Percentiles rank a stretch among this genome's conserved stretches.
These are phyloP conservation scores for Verticillium albo-atrum DNA, from an alignment of 2,329 filamentous ascomycete species.

Conservation along the genomic window DNA sequence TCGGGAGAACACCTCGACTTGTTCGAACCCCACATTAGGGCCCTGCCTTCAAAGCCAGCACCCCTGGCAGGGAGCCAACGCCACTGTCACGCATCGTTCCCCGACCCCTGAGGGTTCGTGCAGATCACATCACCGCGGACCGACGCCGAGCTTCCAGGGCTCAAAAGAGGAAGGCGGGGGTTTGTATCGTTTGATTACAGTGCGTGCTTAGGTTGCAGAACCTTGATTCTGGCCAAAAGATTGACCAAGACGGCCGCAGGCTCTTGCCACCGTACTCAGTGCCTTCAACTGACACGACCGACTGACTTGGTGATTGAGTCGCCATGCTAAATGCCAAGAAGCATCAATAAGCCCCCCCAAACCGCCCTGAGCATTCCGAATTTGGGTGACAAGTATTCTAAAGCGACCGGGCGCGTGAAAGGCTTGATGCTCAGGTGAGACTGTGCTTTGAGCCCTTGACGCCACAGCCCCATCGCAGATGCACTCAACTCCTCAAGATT, in stretches of 20 bases:
- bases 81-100: background rate
- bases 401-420: too few relatives aligned
- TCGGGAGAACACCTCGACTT: background rate
- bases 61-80: background rate
- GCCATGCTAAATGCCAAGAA: too few relatives aligned
- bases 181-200: background rate
- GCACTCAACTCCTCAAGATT: background rate
- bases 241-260: background rate
- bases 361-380: background rate
- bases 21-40: background rate
- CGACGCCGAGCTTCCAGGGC: background rate
- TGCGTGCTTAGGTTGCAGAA: background rate
- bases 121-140: background rate
- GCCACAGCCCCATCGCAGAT: too few relatives aligned
- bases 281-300: background rate
- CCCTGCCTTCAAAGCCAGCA: too few relatives aligned
- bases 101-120: background rate
- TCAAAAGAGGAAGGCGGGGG: background rate
- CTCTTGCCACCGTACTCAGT: background rate
- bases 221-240: background rate
- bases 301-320: background rate
- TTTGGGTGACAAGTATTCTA: background rate
- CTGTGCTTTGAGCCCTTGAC: too few relatives aligned
- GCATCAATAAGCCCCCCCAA: background rate
- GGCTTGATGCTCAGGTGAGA: too few relatives aligned